These are phyloP conservation scores for Dactylellina cionopaga DNA, from an alignment of 2,329 filamentous ascomycete species.

Conservation along the genomic window DNA sequence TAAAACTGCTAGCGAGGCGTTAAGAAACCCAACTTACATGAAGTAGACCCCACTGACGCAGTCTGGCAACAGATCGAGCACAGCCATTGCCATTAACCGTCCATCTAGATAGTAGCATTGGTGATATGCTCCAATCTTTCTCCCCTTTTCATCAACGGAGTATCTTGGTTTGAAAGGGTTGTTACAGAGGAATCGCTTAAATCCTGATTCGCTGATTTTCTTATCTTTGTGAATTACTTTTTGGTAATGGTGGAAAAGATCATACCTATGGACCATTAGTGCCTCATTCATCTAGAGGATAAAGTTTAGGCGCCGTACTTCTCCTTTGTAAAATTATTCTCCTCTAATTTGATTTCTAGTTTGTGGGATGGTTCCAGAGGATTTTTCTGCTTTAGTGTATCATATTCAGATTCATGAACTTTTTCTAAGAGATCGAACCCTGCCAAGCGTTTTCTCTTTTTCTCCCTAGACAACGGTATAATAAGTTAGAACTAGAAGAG, in stretches of 20 bases:
- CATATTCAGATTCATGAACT: slow-evolving; percentile 75
- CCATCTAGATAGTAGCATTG: slow-evolving; percentile 84
- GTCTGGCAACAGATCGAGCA: slow-evolving; percentile 79
- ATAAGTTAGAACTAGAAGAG: neutral
- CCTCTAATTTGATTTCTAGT: slow-evolving; percentile 76
- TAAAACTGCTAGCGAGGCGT: neutral
- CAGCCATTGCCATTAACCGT: slow-evolving; percentile 76
- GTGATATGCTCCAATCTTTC: slow-evolving; percentile 77
- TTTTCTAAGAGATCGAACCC: slow-evolving; percentile 74
- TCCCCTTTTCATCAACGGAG: slow-evolving; percentile 65
- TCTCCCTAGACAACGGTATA: slow-evolving; percentile 62
- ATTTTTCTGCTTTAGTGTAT: slow-evolving; percentile 63
- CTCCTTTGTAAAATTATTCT: slow-evolving; percentile 76
- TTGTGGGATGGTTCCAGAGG: slow-evolving; percentile 73
- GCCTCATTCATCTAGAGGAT: neutral
- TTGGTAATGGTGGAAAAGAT: slow-evolving; percentile 79
- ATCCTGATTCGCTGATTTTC: slow-evolving; percentile 71
- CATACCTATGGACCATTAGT: slow-evolving; percentile 57
- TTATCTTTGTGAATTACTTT: slow-evolving; percentile 75
- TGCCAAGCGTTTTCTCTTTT: slow-evolving; percentile 70
- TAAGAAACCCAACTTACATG: slow-evolving; percentile 63
- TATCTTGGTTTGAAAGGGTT: slow-evolving; percentile 67
- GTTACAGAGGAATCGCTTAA: slow-evolving; percentile 79
- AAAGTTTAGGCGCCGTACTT: slow-evolving; percentile 66
- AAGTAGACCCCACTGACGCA: slow-evolving; percentile 86